phyloP scores from a whole-genome alignment of 257 asterid genomes.

The Nemophila menziesii region DNA sequence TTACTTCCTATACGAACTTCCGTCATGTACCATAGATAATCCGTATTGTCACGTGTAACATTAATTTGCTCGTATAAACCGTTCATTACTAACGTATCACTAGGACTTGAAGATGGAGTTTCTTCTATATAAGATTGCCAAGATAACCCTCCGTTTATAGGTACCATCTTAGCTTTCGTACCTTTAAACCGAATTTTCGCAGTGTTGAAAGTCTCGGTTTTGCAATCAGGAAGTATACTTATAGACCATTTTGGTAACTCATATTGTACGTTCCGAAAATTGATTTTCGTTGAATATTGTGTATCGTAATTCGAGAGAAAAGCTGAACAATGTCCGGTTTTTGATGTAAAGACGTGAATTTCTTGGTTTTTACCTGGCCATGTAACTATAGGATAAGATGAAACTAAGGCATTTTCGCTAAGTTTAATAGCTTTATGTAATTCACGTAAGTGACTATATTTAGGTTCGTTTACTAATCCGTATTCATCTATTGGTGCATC shows the following conservation, averaged over 20 bases:
- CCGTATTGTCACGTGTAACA: conserved; percentile 70
- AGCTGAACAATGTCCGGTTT: conserved; percentile 66
- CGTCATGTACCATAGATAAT: conserved; percentile 81
- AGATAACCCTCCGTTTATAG: conserved; percentile 27
- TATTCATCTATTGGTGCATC: conserved; percentile 92
- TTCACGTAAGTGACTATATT: conserved; percentile 65
- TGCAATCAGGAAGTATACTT: conserved; percentile 93
- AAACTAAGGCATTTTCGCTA: conserved; percentile 74
- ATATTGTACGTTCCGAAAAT: conserved; percentile 44
- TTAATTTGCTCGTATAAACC: conserved; percentile 70
- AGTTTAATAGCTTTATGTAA: conserved; percentile 82
- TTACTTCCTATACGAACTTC: conserved; percentile 47
- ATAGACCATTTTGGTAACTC: conserved; percentile 90
- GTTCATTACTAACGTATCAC: conserved; percentile 31
- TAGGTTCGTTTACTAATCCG: conserved; percentile 67
- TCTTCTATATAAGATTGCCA: conserved; percentile 75
- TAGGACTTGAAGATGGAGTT: conserved; percentile 55
- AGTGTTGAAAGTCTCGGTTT: conserved; percentile 67
- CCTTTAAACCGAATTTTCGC: conserved; percentile 57
- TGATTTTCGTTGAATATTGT: conserved; percentile 36
- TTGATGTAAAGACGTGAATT: conserved; percentile 72
- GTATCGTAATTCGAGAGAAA: conserved; percentile 74
- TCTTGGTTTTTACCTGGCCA: conserved; percentile 83
- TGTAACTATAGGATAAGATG: conserved; percentile 69
- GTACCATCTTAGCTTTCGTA: conserved; percentile 42